Base-by-base conservation (phyloP, 805 yeast genomes). In the Starmerella powellii region DNA sequence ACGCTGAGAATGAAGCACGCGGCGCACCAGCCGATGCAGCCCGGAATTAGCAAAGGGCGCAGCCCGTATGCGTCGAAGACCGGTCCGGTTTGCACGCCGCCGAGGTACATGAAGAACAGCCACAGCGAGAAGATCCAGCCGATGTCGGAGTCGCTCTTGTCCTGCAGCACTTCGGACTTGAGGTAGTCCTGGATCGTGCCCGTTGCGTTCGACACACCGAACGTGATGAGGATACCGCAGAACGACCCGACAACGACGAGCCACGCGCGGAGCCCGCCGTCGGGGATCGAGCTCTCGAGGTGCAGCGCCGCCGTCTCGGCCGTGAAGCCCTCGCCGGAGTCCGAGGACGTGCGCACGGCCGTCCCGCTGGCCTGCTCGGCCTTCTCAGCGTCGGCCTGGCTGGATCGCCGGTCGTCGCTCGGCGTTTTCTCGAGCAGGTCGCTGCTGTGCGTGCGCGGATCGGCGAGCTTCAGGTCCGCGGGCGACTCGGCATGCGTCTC, bases 111-210 rank as follows among this genome's bases (percentile, higher is more conserved):
- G 32, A 63, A 48, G 44, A 57, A 61, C n/a, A 63, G 51, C 54
- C 61, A 63, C 11, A 61, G 38, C 6, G 63, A 71, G 54, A 80
- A 81, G 40, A 80, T 72, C 91, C 88, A 81, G 2, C 83, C 74
- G 3, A 78, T 64, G 2, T 73, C 60, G 6, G 78, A 67, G 4
- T 74, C 66, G 6, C 70, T 57, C 12, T 65, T 58, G 23, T 64
- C 50, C 2, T 54, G 53, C 42, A 81, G 62, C 43, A 74, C 78
- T 52, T 80, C 70, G 13, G 60, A 57, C 3, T 73, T 59, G 2
- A 80, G 66, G 53, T 74, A 78, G 1, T 83, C 73, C 56, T 80
- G 83, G 31, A 80, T 65, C 0, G 78, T 78, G 42, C 87, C 87
- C 8, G 73, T 66, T 0, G 81, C 61, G 55, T 80, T 80, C 60